phyloP scores from a whole-genome alignment of 257 asterid genomes.

The Nicotiana tabacum region DNA sequence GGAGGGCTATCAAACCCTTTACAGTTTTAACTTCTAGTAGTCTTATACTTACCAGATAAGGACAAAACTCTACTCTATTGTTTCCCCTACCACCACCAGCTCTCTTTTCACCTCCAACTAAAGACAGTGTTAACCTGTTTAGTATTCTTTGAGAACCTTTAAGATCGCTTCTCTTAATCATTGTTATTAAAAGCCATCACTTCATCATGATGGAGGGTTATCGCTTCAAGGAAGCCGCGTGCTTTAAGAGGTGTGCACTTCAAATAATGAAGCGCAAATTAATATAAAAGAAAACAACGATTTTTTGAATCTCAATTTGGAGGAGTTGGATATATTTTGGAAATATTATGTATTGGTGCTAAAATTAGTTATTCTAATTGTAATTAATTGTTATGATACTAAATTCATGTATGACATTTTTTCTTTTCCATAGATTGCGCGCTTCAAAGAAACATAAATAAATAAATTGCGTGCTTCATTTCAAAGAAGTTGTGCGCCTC shows the following conservation, averaged over 20 bases:
- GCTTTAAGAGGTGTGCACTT: neutral
- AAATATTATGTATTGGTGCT: neutral
- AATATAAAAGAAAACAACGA: neutral
- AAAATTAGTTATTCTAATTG: neutral
- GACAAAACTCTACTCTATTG: neutral
- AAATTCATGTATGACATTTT: neutral
- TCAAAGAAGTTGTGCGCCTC: neutral
- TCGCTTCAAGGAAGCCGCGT: neutral
- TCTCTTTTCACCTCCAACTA: neutral
- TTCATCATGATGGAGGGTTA: neutral
- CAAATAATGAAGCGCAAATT: neutral
- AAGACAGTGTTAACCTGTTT: neutral
- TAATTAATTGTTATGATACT: neutral
- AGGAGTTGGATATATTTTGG: neutral
- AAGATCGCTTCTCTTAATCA: neutral
- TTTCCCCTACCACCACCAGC: neutral
- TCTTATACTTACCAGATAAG: neutral
- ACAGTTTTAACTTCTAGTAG: neutral
- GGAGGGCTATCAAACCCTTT: neutral
- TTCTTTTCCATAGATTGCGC: neutral
- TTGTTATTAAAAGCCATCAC: neutral
- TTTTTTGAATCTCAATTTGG: neutral
- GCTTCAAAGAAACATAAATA: conserved; percentile 1
- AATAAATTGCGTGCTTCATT: neutral
- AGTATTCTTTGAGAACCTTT: neutral